Evolutionary conservation across 2,329 filamentous ascomycete genomes (phyloP), one percentile per base, ranked within the genome.

Genomic region (Chaetoscypha palmicola): DNA sequence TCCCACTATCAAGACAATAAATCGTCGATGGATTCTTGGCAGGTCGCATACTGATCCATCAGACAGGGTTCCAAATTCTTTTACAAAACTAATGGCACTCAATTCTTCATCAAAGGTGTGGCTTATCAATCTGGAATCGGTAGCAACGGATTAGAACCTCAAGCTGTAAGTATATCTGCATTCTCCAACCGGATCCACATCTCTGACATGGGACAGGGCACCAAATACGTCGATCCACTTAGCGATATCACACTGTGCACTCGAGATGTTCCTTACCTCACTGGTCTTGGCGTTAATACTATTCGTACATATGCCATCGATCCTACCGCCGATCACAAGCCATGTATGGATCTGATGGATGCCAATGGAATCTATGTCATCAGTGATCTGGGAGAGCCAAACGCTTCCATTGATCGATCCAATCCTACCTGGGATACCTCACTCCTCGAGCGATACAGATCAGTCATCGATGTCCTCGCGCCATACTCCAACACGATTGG

Each of bases 271-370:
- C 86, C 87, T 37, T 79, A 84, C 58, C 75, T 98, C 55, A 64
- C 76, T 62, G 69, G 86, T 64, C 76, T 95, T 47, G 73, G 79
- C 53, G 95, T 89, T 68, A 98, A 97, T 71, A 81, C 82, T 58
- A 92, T 97, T 66, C 90, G 91, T 65, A 89, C 90, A 48, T 97
- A 97, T 66, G 89, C 90, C 59, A 78, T 97, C 59, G 77, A 96
- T 70, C 88, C 91, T 20, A 78, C 73, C 23, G 66, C 72, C 55
- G 73, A 92, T 68, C 91, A 97, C 71, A 72, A 74, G 42, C 74
- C 73, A 40, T 97, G 91, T 71, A 96, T 97, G 89, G 70, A 74
- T 55, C 66, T 86, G 52, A 77, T 97, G 41, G 76, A 84, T 47
- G 79, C 83, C 49, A 86, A 86, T 41, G 90, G 89, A 62, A 97